Evolutionary conservation across 2,329 filamentous ascomycete genomes (phyloP), one percentile per base, ranked within the genome.

Genomic region (Cercospora brassicicola): DNA sequence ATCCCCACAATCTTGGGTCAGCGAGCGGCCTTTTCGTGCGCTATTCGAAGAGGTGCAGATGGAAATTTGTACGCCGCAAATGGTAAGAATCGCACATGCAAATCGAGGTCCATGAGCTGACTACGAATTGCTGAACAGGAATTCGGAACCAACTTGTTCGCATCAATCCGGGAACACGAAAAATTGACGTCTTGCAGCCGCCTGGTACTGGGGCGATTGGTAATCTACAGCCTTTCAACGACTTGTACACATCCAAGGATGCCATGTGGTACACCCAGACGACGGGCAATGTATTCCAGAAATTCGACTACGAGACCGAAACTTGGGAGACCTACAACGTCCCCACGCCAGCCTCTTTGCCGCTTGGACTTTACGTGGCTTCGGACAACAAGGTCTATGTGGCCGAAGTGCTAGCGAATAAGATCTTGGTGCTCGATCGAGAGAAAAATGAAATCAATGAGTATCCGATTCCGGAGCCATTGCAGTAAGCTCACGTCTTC

Each of bases 101-200:
- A 30, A 30, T 30, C 28, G 28, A 30, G 28, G 28, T 30, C 28
- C 28, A 48, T 13, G 28, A 7, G 9, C 28, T 62, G 26, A 62
- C 31, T 26, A 20, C 4, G 1, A 28, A 6, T 18, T 1, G n/a
- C n/a, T 20, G 51, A 31, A 73, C 73, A 42, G 73, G 73, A 30
- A 60, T 74, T 2, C 69, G 72, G 8, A 75, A 74, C 60, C 72
- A 75, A 31, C 69, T 75, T 15, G 69, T 72, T 6, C 66, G 66
- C 15, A 73, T 74, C 53, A 68, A 71, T 42, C 71, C 70, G 2
- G 42, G 15, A 2, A 64, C 66, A 15, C 63, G 66, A 18, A 31
- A 63, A 15, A 68, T 70, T 18, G 33, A 67, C 8, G 55, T 75
- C 48, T 71, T 74, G 20, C 67, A 71, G n/a, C 67, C 69, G 11